phyloP scores from a whole-genome alignment of 441 rosid genomes.

The Euphorbia corollata region DNA sequence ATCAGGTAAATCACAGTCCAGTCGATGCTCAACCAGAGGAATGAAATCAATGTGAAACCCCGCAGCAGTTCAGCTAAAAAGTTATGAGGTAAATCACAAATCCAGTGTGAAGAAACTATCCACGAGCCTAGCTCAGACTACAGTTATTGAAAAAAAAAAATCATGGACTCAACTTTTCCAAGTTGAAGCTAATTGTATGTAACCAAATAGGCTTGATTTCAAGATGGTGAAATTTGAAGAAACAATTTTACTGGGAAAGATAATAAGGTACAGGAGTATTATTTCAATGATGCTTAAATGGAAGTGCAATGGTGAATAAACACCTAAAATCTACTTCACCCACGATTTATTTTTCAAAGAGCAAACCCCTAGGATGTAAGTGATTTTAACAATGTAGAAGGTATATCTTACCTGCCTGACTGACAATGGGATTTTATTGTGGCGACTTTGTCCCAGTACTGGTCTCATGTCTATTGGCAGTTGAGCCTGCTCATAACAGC shows the following conservation, averaged over 20 bases:
- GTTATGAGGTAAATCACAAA: too few species aligned
- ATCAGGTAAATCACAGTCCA: constrained; percentile 8
- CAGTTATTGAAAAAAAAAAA: background rate
- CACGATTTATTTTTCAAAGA: too few species aligned
- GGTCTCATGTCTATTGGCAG: constrained; percentile 88
- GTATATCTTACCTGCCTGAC: constrained; percentile 70
- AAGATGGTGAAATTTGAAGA: background rate
- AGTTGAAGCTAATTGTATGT: background rate
- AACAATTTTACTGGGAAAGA: background rate
- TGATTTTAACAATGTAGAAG: constrained; percentile 5
- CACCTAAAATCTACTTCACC: too few species aligned
- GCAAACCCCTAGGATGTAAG: background rate
- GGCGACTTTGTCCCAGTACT: constrained; percentile 56
- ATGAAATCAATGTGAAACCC: background rate
- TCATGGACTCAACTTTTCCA: background rate
- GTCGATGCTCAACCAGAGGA: background rate
- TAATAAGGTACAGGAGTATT: background rate
- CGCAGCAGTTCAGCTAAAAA: background rate
- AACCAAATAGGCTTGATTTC: constrained; percentile 5
- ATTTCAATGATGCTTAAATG: background rate
- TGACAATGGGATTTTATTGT: constrained; percentile 72
- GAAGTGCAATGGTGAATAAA: too few species aligned
- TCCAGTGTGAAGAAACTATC: background rate
- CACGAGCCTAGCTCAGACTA: background rate
- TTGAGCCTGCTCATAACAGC: constrained; percentile 62